Percentiles rank a stretch among this genome's conserved stretches.
Evolutionary conservation across 75 land plant species (phyloP).

Genomic region (Pinus albicaulis): DNA sequence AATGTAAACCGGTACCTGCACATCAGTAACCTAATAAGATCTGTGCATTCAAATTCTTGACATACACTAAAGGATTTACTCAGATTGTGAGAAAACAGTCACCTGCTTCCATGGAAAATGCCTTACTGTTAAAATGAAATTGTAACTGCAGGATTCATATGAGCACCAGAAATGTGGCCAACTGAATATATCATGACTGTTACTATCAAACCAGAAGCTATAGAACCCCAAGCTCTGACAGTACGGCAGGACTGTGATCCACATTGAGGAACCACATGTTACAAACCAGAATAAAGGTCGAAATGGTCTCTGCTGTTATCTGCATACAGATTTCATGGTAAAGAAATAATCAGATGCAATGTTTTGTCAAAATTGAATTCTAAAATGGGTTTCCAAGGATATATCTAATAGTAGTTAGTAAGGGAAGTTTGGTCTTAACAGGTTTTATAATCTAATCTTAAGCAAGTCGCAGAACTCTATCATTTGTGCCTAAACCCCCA

Average conservation of each 20-base stretch:
- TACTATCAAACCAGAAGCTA: constrained; percentile 65
- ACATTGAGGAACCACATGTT: constrained; percentile 63
- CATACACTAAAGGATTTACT: no score
- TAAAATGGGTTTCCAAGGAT: no score
- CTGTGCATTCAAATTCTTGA: no score
- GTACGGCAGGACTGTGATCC: constrained; percentile 22
- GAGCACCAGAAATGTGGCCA: constrained; percentile 95
- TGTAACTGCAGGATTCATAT: constrained; percentile 83
- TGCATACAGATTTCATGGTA: constrained; percentile 6
- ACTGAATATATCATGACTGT: constrained; percentile 65
- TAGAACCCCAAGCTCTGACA: constrained; percentile 49
- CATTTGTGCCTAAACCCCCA: no score
- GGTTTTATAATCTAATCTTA: no score
- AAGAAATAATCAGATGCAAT: no score
- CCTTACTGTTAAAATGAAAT: constrained; percentile 58
- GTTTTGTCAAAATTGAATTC: no score
- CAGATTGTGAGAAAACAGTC: not conserved
- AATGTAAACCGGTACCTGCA: constrained; percentile 74
- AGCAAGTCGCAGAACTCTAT: no score
- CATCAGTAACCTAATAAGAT: no score
- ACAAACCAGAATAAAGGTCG: constrained; percentile 71
- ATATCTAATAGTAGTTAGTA: no score
- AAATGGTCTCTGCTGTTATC: constrained; percentile 68
- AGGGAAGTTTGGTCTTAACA: no score
- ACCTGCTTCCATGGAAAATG: constrained; percentile 65